Evolutionary conservation across 2,329 filamentous ascomycete species (phyloP).

Genomic region (Diatrype stigma): DNA sequence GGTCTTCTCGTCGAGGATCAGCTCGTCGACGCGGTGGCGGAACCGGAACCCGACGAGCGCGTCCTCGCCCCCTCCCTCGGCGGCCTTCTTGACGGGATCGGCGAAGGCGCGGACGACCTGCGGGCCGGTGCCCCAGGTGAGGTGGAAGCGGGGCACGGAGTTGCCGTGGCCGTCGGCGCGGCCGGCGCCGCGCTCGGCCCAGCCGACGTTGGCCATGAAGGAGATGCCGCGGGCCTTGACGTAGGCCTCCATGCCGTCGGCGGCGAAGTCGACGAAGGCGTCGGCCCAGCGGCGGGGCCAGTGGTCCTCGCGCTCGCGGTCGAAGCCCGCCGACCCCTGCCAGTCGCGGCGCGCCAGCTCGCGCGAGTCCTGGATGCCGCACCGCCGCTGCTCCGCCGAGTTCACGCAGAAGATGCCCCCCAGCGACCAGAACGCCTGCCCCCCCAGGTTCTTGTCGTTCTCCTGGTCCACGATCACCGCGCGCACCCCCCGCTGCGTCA

Average conservation of each 20-base stretch:
- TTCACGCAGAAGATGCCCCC: conserved; percentile 59
- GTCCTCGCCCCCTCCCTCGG: conserved; percentile 44
- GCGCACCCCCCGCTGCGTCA: conserved; percentile 45
- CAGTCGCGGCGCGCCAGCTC: conserved; percentile 57
- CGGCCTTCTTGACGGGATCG: conserved; percentile 51
- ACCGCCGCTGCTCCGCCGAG: conserved; percentile 51
- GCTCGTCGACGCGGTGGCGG: conserved; percentile 53
- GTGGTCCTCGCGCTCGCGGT: conserved; percentile 50
- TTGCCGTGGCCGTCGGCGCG: conserved; percentile 56
- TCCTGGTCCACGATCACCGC: conserved; percentile 56
- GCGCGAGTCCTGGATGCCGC: conserved; percentile 55
- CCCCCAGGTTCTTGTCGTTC: conserved; percentile 51
- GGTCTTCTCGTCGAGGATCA: conserved; percentile 45
- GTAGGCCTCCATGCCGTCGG: conserved; percentile 55
- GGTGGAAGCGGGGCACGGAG: conserved; percentile 58
- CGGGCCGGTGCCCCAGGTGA: conserved; percentile 59
- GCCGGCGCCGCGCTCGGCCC: conserved; percentile 58
- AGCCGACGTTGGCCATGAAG: conserved; percentile 52
- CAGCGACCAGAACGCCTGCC: conserved; percentile 62
- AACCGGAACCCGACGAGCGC: conserved; percentile 53
- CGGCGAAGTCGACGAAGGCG: conserved; percentile 59
- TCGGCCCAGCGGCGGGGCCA: conserved; percentile 61
- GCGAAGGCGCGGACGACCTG: conserved; percentile 55
- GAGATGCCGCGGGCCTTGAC: conserved; percentile 49
- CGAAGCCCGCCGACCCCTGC: conserved; percentile 54